These are phyloP conservation scores for Medicago arabica DNA, from an alignment of 306 rosid genomes.

Conservation along the genomic window DNA sequence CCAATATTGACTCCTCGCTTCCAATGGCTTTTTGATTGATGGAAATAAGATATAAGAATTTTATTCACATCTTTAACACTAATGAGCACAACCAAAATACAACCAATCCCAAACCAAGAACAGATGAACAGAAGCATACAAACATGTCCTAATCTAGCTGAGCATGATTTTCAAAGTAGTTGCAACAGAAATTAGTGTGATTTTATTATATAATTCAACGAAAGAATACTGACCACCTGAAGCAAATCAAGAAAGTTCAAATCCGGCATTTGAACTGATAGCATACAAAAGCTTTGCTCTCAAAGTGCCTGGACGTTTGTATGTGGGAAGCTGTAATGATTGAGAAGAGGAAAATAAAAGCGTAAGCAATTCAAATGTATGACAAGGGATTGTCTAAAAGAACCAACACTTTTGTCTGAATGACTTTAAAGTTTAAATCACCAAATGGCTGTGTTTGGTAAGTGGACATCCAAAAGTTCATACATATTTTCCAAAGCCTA, in stretches of 20 bases:
- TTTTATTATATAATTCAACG: conserved; percentile 19
- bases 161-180: conserved; percentile 29
- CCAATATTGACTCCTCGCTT: too few species aligned
- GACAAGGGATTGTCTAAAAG: conserved; percentile 27
- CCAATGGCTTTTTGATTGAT: too few species aligned
- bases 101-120: too few species aligned
- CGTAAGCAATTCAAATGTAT: conserved; percentile 34
- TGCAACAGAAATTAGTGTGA: conserved; percentile 27
- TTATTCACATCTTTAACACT: too few species aligned
- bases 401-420: conserved; percentile 2
- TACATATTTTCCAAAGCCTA: conserved; percentile 6
- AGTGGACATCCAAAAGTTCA: conserved; percentile 19
- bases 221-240: conserved; percentile 46
- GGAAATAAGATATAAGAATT: too few species aligned
- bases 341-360: conserved; percentile 28
- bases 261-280: conserved; percentile 91
- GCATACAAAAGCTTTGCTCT: conserved; percentile 89
- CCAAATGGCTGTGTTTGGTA: conserved; percentile 1
- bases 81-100: too few species aligned
- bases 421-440: conserved; percentile 32
- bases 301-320: conserved; percentile 87
- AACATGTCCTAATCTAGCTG: conserved; percentile 26
- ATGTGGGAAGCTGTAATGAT: conserved; percentile 88
- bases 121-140: background rate
- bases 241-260: conserved; percentile 82